Evolutionary conservation across 1,139 yeast species (phyloP), one percentile per base, ranked within the genome.

Genomic region (Kazachstania sp.): DNA sequence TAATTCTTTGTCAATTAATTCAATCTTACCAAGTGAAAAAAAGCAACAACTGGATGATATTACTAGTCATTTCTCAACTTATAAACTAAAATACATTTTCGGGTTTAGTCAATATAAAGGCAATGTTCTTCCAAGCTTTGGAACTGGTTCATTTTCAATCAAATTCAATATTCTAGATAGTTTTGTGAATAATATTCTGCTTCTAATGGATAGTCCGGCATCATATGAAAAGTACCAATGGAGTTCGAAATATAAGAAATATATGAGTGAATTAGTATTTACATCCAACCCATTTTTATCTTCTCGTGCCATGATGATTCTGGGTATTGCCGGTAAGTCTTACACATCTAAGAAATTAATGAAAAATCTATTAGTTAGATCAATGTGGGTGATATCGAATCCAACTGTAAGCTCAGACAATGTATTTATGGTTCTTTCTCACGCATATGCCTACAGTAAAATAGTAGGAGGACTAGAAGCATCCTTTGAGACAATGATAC

Each of bases 51-150:
- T 86, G 15, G 74, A 74, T 47, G 69, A 71, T 1, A 73, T 84
- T 1, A 77, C 85, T 54, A 71, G 69, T 4, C 77, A 77, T 46
- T 75, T 86, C 52, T 78, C 86, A 47, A 80, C 86, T 11, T 86
- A 84, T 47, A 74, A 90, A 59, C 83, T 86, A 3, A 80, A 78
- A 55, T 76, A 85, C 72, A 69, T 86, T 51, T 86, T 86, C 67
- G 95, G 95, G 0, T 70, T 86, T 52, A 80, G 81, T n/a, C 79
- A 87, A 55, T 90, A 83, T 37, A 71, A 68, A 47, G 71, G 72
- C 41, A 67, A 69, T 31, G 58, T 67, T 16, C 59, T 63, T 41
- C 63, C 61, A 38, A 65, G 54, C 43, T 55, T 68, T 13, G 71
- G 68, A 49, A 66, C 72, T 35, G 70, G 69, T 28, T 71, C 73